phyloP scores from a whole-genome alignment of 345 rosid species.

The Reutealis trisperma region DNA sequence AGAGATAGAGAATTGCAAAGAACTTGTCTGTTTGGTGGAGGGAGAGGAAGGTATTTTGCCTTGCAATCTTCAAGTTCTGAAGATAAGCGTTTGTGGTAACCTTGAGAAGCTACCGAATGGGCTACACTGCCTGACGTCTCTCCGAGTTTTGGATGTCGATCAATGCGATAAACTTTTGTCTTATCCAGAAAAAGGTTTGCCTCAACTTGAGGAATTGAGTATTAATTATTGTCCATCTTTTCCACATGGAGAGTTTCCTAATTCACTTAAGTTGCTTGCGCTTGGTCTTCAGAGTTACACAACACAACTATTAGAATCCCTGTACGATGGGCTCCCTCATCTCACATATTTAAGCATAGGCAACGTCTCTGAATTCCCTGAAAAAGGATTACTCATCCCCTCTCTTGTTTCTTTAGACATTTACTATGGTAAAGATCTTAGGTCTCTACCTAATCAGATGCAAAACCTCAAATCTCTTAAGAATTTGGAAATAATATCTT shows the following conservation, averaged over 20 bases:
- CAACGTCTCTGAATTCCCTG: too few species aligned
- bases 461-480: too few species aligned
- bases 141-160: background rate
- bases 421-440: too few species aligned
- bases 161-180: background rate
- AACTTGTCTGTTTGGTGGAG: background rate
- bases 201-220: background rate
- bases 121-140: conserved; percentile 30
- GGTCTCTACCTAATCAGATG: too few species aligned
- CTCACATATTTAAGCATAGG: conserved; percentile 10
- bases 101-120: conserved; percentile 31
- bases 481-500: background rate
- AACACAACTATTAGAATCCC: background rate
- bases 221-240: background rate
- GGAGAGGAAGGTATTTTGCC: conserved; percentile 2
- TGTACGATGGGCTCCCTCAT: conserved; percentile 2
- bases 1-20: background rate
- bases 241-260: background rate
- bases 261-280: background rate
- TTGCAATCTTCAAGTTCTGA: conserved; percentile 8
- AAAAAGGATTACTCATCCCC: too few species aligned
- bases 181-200: conserved; percentile 12
- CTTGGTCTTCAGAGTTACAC: background rate
- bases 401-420: too few species aligned
- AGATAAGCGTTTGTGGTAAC: background rate